Conservation (phyloP, 257 asterid genomes). For the Cynanchum wilfordii region DNA sequence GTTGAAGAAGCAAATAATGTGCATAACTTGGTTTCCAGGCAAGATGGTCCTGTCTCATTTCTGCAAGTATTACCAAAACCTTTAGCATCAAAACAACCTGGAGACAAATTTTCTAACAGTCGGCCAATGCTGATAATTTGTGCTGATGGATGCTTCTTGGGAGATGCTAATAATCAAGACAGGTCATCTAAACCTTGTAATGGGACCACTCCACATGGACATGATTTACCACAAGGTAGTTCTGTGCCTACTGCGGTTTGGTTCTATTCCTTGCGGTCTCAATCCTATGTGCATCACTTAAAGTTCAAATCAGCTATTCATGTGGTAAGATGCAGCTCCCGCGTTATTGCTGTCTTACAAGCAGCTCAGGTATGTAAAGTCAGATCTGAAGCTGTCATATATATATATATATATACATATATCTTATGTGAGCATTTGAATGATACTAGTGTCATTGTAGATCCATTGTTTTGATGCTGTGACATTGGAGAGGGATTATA, state of each 20-base stretch:
- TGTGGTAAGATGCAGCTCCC: slow-evolving; percentile 78
- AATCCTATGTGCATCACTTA: slow-evolving; percentile 68
- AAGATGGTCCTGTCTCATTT: slow-evolving; percentile 87
- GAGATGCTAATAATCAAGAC: slow-evolving; percentile 47
- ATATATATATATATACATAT: background rate
- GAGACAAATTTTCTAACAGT: slow-evolving; percentile 57
- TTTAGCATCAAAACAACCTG: slow-evolving; percentile 38
- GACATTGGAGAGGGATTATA: slow-evolving; percentile 66
- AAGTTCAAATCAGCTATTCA: slow-evolving; percentile 82
- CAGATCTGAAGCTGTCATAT: slow-evolving; percentile 1
- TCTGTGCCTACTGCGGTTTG: slow-evolving; percentile 74
- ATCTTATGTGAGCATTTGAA: slow-evolving; percentile 10
- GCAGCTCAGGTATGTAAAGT: slow-evolving; percentile 63
- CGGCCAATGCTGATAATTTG: slow-evolving; percentile 78
- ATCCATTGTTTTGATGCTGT: slow-evolving; percentile 77
- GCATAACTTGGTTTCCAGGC: slow-evolving; percentile 65
- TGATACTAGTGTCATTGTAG: slow-evolving; percentile 29
- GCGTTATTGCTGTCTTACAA: slow-evolving; percentile 73
- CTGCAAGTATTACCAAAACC: slow-evolving; percentile 69
- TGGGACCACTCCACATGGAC: slow-evolving; percentile 43
- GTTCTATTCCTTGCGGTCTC: slow-evolving; percentile 79
- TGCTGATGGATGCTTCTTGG: slow-evolving; percentile 70
- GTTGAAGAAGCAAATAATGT: slow-evolving; percentile 83
- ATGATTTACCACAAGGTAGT: slow-evolving; percentile 33
- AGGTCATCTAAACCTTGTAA: slow-evolving; percentile 33